Evolutionary conservation across 2,329 filamentous ascomycete genomes (phyloP), one percentile per base, ranked within the genome.

Genomic region (Chaetomiaceae sp.): DNA sequence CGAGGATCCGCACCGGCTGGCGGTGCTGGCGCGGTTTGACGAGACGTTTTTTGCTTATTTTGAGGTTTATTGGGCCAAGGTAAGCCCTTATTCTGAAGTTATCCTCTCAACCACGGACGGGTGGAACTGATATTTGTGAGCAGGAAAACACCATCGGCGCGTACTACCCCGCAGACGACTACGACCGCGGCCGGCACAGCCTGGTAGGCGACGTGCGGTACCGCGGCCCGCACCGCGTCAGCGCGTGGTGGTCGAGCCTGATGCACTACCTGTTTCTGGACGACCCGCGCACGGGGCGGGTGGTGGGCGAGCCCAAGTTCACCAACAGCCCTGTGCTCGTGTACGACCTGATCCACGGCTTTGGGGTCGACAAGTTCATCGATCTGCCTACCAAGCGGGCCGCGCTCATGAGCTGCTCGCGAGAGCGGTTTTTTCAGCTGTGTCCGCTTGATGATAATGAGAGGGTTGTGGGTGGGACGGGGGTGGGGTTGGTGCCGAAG

Each of bases 1-100:
- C 63, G 78, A 81, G 40, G 88, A 91, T 66, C 82, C 85, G 25
- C 88, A 91, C 68, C 81, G 85, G 57, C 72, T 90, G 48, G 81
- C 84, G 22, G 73, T 91, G 42, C 74, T 91, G 54, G 88, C 83
- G 6, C 78, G 79, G 23, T 92, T 89, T 66, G 80, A 91, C 52
- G 84, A 87, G 27, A 77, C 76, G 2, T 79, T 75, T 44, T 91
- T 91, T 67, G 84, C 86, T 0, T 91, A 91, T 67, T 91, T 88
- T 65, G 88, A 92, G 68, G 75, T 91, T 1, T 91, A 91, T 68
- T 91, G 87, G 87, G 85, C 83, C 61, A 80, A 79, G 73, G 76
- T 77, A 64, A 56, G 69, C 59, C 12, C 8, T 11, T 6, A 7
- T 31, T 27, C 6, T 9, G 6, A 27, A 9, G 25, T 31, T 31